Conservation (phyloP, 805 yeast species). For the Metschnikowia bowlesiae region DNA sequence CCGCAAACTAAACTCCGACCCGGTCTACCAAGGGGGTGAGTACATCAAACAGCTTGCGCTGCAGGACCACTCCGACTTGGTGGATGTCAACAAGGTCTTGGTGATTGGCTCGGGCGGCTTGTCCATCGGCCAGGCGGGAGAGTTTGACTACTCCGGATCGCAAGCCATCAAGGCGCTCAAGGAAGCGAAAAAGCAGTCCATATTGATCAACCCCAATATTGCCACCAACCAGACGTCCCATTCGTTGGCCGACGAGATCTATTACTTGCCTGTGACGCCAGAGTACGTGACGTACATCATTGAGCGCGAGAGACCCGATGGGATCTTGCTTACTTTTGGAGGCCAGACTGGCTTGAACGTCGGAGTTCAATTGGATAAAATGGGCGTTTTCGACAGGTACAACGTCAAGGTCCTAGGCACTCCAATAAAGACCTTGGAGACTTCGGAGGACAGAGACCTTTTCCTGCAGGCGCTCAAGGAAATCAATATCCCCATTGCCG, state of each 20-base stretch:
- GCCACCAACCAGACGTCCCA: slow-evolving; percentile 97
- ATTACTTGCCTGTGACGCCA: slow-evolving; percentile 93
- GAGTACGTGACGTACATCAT: slow-evolving; percentile 94
- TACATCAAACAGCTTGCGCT: slow-evolving; percentile 53
- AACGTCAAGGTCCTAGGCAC: slow-evolving; percentile 96
- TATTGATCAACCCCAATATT: slow-evolving; percentile 89
- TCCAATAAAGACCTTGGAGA: slow-evolving; percentile 91
- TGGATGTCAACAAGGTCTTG: slow-evolving; percentile 81
- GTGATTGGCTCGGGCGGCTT: slow-evolving; percentile 97
- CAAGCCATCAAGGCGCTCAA: slow-evolving; percentile 95
- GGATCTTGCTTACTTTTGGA: slow-evolving; percentile 92
- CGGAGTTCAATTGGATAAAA: slow-evolving; percentile 89
- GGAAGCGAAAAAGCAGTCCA: slow-evolving; percentile 82
- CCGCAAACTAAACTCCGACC: slow-evolving; percentile 8
- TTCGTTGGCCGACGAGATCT: slow-evolving; percentile 90
- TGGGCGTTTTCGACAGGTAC: slow-evolving; percentile 89
- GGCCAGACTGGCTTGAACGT: slow-evolving; percentile 98
- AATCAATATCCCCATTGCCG: slow-evolving; percentile 94
- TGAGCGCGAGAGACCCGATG: slow-evolving; percentile 95
- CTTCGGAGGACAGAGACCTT: slow-evolving; percentile 96
- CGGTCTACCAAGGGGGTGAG: slow-evolving; percentile 59
- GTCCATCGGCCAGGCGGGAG: slow-evolving; percentile 98
- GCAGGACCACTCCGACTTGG: slow-evolving; percentile 61
- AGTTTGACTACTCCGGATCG: slow-evolving; percentile 94
- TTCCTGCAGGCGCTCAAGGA: slow-evolving; percentile 94